Evolutionary conservation across 2,329 filamentous ascomycete genomes (phyloP).

Genomic region (Fusarium napiforme): DNA sequence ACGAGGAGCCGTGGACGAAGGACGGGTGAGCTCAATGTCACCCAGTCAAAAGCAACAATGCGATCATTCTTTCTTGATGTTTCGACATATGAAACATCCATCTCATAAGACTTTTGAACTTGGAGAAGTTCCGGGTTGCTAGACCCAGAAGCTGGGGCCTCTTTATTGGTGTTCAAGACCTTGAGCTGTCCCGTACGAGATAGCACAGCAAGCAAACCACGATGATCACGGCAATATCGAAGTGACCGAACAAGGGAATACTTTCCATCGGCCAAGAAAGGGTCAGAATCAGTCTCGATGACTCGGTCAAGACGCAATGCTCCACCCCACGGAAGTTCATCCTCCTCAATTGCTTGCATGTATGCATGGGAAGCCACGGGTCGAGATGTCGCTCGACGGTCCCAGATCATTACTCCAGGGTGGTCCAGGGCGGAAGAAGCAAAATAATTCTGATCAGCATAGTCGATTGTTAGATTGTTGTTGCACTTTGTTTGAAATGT

Average conservation of each 20-base stretch:
- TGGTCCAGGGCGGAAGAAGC: conserved; percentile 81
- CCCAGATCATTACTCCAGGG: conserved; percentile 81
- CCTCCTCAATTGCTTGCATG: conserved; percentile 67
- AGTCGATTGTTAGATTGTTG: conserved; percentile 81
- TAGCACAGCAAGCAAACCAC: conserved; percentile 69
- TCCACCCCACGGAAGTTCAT: conserved; percentile 71
- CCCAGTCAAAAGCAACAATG: conserved; percentile 76
- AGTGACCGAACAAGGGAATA: conserved; percentile 71
- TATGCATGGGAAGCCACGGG: conserved; percentile 65
- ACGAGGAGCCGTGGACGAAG: conserved; percentile 69
- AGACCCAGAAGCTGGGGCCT: conserved; percentile 58
- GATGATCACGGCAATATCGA: conserved; percentile 70
- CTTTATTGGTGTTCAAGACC: conserved; percentile 67
- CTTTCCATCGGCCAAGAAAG: conserved; percentile 63
- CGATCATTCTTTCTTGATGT: conserved; percentile 65
- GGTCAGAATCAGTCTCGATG: conserved; percentile 65
- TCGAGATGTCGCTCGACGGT: conserved; percentile 71
- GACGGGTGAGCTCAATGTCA: conserved; percentile 66
- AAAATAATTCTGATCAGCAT: conserved; percentile 84
- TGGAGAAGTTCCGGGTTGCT: conserved; percentile 68
- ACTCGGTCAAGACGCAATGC: conserved; percentile 67
- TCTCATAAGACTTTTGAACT: conserved; percentile 68
- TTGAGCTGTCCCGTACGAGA: conserved; percentile 73
- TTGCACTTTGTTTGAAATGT: conserved; percentile 75
- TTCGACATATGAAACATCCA: conserved; percentile 68